A percentile compares a stretch with the other conserved stretches of the same genome.
These are phyloP conservation scores for Xerocomus potaroensis DNA, from an alignment of 768 basidiomycete species.

Conservation along the genomic window DNA sequence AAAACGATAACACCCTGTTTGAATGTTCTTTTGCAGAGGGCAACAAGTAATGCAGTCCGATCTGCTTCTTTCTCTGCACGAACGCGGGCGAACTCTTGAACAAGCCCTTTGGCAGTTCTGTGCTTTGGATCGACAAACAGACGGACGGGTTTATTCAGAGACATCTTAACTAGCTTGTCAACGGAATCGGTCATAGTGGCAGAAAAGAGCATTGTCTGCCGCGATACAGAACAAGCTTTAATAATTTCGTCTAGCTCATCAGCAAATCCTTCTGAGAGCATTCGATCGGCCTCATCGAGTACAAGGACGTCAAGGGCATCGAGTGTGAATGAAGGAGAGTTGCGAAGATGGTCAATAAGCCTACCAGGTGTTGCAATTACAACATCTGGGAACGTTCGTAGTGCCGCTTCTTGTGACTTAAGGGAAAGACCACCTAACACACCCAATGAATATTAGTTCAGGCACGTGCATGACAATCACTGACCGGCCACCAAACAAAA, in stretches of 20 bases:
- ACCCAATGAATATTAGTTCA: slow-evolving; percentile 3
- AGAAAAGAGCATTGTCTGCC: slow-evolving; percentile 98
- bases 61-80: slow-evolving; percentile 74
- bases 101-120: slow-evolving; percentile 75
- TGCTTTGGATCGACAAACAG: slow-evolving; percentile 95
- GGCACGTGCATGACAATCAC: slow-evolving; percentile 11
- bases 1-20: slow-evolving; percentile 84
- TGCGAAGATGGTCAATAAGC: slow-evolving; percentile 95
- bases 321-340: slow-evolving; percentile 89
- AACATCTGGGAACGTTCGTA: slow-evolving; percentile 87
- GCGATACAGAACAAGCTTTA: slow-evolving; percentile 76
- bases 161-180: slow-evolving; percentile 89
- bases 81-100: slow-evolving; percentile 95
- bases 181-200: slow-evolving; percentile 99
- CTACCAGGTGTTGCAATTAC: slow-evolving; percentile 97
- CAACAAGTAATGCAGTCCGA: slow-evolving; percentile 68
- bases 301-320: slow-evolving; percentile 92
- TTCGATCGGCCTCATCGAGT: slow-evolving; percentile 96
- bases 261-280: slow-evolving; percentile 93
- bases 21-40: slow-evolving; percentile 88
- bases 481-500: slow-evolving; percentile 90
- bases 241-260: slow-evolving; percentile 95
- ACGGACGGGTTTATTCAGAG: slow-evolving; percentile 87
- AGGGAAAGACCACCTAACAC: slow-evolving; percentile 81
- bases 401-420: slow-evolving; percentile 82